Percentiles rank a stretch among this genome's conserved stretches.
These are phyloP conservation scores for Aspergillus sparsus DNA, from an alignment of 495 filamentous ascomycete genomes.

Conservation along the genomic window DNA sequence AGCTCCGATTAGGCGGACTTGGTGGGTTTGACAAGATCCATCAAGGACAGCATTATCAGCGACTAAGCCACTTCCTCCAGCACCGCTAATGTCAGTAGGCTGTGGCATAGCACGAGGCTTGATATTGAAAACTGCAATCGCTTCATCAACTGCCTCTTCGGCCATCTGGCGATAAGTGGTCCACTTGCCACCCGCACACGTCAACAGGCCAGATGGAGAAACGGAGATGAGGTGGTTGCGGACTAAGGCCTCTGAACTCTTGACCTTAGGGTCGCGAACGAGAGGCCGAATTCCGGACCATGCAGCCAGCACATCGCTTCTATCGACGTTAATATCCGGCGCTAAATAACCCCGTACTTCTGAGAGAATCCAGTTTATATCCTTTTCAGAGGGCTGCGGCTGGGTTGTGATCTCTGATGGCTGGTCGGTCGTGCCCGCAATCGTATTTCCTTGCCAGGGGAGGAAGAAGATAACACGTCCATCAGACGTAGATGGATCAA, in stretches of 20 bases:
- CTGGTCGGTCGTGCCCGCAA: conserved; percentile 94
- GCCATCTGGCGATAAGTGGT: conserved; percentile 99
- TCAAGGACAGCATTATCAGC: conserved; percentile 76
- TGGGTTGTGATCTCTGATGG: conserved; percentile 79
- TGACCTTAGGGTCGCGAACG: conserved; percentile 90
- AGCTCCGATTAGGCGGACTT: conserved; percentile 85
- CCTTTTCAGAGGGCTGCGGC: conserved; percentile 85
- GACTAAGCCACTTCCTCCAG: conserved; percentile 59
- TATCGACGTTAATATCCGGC: conserved; percentile 89
- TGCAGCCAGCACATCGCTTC: conserved; percentile 91
- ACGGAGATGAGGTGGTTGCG: conserved; percentile 92
- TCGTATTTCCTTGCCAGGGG: conserved; percentile 98
- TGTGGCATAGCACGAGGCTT: conserved; percentile 56
- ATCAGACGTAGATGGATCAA: conserved; percentile 92
- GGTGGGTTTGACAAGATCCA: conserved; percentile 88
- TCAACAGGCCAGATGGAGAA: conserved; percentile 82
- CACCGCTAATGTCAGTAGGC: conserved; percentile 75
- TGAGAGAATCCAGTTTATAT: conserved; percentile 94
- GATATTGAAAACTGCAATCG: conserved; percentile 76
- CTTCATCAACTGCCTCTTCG: conserved; percentile 93
- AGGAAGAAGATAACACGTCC: conserved; percentile 99
- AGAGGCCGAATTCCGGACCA: conserved; percentile 95
- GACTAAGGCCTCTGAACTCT: conserved; percentile 91
- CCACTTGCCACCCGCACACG: conserved; percentile 98
- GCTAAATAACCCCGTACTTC: conserved; percentile 89